Base-by-base conservation (phyloP, 1,284 basidiomycete genomes). In the Sanguinoderma infundibulare region DNA sequence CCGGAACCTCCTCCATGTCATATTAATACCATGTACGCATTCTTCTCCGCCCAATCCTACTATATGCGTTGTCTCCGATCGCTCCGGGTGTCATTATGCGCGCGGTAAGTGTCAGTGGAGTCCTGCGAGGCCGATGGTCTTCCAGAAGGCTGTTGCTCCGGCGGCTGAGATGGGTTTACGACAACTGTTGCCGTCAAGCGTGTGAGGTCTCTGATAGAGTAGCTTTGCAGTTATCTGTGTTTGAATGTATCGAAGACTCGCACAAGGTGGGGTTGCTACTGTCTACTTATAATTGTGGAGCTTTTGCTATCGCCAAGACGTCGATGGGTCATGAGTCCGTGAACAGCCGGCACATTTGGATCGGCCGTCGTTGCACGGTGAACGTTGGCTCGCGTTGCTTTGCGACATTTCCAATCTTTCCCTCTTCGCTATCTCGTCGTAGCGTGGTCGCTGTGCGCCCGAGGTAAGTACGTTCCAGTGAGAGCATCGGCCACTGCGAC, bases 1-100 rank as follows among this genome's bases (percentile, higher is more conserved):
- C 55, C 53, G 46, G 65, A 59, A 60, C 55, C 57, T 53, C 53
- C 54, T 34, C n/a, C 60, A 62, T 64, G 58, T 64, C 60, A 61
- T 53, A 57, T 55, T 50, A 53, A 53, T 36, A 34, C 38, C 55
- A 60, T 68, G 60, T 64, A 61, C 38, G 30, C 55, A 60, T 47
- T 20, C 24, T 50, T 38, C 47, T 17, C 28, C 34, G 24, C 28
- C 15, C 36, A 40, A 53, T 53, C 28, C 36, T 46, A 35, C 24
- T 12, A 46, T 35, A 34, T 52, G 50, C n/a, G 30, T 22, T 20
- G 35, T 6, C 26, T 50, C n/a, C 14, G 38, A 39, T 39, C 14
- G 38, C n/a, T 39, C n/a, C 10, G 10, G n/a, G n/a, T n/a, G n/a
- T n/a, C n/a, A n/a, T n/a, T n/a, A n/a, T n/a, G n/a, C n/a, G n/a